Percentiles rank a stretch among this genome's conserved stretches.
phyloP scores from a whole-genome alignment of 768 basidiomycete species.

The Mycena haematopus region DNA sequence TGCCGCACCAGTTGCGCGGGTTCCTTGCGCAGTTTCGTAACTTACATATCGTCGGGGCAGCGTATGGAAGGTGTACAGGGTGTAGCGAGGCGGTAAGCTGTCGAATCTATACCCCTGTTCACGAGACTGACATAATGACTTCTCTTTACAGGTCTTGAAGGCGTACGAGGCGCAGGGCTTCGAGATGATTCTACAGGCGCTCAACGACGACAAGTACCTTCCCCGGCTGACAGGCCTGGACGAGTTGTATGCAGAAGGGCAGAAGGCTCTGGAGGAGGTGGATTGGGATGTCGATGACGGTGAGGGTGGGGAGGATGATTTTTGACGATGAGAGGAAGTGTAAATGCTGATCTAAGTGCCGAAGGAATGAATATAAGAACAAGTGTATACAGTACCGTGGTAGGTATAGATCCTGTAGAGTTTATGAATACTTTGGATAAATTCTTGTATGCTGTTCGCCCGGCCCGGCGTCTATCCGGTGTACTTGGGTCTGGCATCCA shows the following conservation, averaged over 20 bases:
- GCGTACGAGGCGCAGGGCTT: constrained; percentile 86
- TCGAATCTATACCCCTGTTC: neutral
- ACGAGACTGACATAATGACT: neutral
- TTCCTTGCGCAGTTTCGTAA: constrained; percentile 88
- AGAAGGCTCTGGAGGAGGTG: constrained; percentile 69
- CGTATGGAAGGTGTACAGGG: constrained; percentile 88
- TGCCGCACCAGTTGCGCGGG: constrained; percentile 95
- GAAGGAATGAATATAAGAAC: constrained; percentile 1
- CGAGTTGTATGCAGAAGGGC: constrained; percentile 75
- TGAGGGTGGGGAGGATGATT: constrained; percentile 38
- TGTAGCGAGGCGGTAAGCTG: constrained; percentile 78
- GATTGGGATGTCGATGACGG: constrained; percentile 77
- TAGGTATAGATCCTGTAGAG: constrained; percentile 14
- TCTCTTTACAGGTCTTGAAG: constrained; percentile 63
- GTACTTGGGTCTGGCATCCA: neutral
- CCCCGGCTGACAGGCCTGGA: constrained; percentile 82
- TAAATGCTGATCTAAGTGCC: neutral
- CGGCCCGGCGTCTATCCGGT: neutral
- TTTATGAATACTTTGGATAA: neutral
- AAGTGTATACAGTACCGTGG: neutral
- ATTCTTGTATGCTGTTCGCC: neutral
- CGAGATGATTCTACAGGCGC: constrained; percentile 77
- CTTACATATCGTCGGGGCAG: constrained; percentile 83
- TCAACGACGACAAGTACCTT: constrained; percentile 80
- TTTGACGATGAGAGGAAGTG: constrained; percentile 23